Evolutionary conservation across 306 rosid species (phyloP).

Genomic region (Calophaca sinica): DNA sequence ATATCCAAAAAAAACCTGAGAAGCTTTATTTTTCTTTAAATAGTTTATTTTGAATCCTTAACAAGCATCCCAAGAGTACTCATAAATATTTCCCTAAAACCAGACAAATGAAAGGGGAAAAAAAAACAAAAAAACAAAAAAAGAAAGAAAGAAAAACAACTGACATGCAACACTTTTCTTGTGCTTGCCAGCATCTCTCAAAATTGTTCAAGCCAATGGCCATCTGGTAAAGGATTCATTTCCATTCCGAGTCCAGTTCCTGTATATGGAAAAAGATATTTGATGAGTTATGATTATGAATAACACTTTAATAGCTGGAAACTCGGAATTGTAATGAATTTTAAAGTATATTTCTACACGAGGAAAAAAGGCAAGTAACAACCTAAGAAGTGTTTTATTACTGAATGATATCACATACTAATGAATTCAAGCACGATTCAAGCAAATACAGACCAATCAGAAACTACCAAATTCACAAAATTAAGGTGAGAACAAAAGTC

Average conservation of each 20-base stretch:
- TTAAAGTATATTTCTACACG: neutral
- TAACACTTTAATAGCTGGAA: neutral
- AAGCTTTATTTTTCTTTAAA: slow-evolving; percentile 24
- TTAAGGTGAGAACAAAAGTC: neutral
- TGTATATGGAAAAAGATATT: slow-evolving; percentile 30
- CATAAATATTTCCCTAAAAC: slow-evolving; percentile 22
- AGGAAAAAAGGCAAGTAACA: neutral
- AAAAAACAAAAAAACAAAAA: too few relatives aligned
- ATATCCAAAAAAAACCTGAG: neutral
- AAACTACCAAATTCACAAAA: neutral
- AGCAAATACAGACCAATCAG: neutral
- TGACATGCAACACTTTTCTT: slow-evolving; percentile 51
- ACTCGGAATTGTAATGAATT: neutral
- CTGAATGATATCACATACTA: neutral
- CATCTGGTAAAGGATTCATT: slow-evolving; percentile 38
- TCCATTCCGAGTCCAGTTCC: slow-evolving; percentile 47
- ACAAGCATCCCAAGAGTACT: slow-evolving; percentile 24
- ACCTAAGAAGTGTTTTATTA: neutral
- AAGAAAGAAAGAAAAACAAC: slow-evolving; percentile 22
- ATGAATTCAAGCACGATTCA: slow-evolving; percentile 1
- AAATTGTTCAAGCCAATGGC: slow-evolving; percentile 60
- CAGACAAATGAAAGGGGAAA: neutral
- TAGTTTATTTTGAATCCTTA: slow-evolving; percentile 27
- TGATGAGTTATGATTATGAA: slow-evolving; percentile 3
- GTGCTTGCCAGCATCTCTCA: slow-evolving; percentile 57